These are phyloP conservation scores for Boletus pseudo-olivaceus DNA, from an alignment of 768 basidiomycete species.

Conservation along the genomic window DNA sequence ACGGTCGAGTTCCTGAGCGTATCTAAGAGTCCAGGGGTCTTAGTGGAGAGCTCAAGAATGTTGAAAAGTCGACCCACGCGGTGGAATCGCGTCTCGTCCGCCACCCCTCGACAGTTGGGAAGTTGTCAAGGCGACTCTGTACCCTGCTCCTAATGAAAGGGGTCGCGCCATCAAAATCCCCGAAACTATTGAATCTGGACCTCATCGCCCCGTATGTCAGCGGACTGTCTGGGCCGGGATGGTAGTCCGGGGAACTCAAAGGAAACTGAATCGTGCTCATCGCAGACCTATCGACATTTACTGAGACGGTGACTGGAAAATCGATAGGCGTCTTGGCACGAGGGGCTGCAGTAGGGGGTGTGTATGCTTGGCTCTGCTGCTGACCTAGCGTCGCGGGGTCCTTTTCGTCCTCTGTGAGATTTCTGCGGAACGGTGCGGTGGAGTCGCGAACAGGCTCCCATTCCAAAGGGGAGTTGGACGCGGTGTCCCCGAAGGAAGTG, in stretches of 20 bases:
- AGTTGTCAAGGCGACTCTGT: constrained; percentile 67
- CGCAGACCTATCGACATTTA: constrained; percentile 43
- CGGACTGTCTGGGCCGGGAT: constrained; percentile 51
- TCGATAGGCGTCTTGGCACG: constrained; percentile 54
- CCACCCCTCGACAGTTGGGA: constrained; percentile 68
- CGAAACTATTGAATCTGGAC: constrained; percentile 67
- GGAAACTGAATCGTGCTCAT: constrained; percentile 82
- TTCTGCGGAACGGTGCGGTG: constrained; percentile 72
- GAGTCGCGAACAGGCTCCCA: constrained; percentile 52
- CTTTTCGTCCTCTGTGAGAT: constrained; percentile 74
- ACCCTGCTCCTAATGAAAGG: constrained; percentile 85
- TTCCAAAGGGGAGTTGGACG: constrained; percentile 46
- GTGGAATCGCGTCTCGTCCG: constrained; percentile 85
- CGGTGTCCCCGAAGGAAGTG: constrained; percentile 53
- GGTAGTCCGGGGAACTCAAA: constrained; percentile 68
- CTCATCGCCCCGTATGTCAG: constrained; percentile 45
- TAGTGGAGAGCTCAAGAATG: constrained; percentile 2
- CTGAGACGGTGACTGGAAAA: constrained; percentile 53
- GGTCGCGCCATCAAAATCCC: constrained; percentile 67
- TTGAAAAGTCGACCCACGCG: constrained; percentile 53
- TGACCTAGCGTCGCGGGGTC: constrained; percentile 46
- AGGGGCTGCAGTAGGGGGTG: constrained; percentile 32
- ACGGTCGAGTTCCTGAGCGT: constrained; percentile 78
- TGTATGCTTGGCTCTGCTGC: constrained; percentile 26
- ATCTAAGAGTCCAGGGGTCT: constrained; percentile 40